Percentiles rank a stretch among this genome's conserved stretches.
Conservation (phyloP, 208 protist species). For the Acanthamoeba triangularis region DNA sequence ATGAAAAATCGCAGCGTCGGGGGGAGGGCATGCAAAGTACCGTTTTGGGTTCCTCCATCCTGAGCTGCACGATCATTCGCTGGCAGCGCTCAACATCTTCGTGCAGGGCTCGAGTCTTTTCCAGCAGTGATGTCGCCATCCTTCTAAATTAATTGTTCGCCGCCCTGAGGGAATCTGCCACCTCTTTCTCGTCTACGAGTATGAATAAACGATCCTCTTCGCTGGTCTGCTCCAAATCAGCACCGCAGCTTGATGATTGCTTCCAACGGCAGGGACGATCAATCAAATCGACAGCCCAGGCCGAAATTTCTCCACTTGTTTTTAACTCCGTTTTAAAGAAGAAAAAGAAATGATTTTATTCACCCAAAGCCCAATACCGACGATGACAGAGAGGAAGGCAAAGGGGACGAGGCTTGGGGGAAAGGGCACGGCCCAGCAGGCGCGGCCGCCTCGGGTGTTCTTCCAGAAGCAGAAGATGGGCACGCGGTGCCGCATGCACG, state of each 20-base stretch:
- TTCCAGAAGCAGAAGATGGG: slow-evolving; percentile 51
- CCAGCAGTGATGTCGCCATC: slow-evolving; percentile 13
- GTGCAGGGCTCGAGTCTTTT: slow-evolving; percentile 13
- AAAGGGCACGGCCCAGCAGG: neutral
- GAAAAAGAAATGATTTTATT: too few relatives aligned
- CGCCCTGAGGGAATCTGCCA: neutral
- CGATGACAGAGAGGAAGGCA: neutral
- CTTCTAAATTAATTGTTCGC: neutral
- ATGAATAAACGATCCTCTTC: too few relatives aligned
- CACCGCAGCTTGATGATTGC: too few relatives aligned
- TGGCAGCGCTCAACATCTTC: slow-evolving; percentile 21
- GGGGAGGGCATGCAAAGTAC: neutral
- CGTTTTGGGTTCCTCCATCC: slow-evolving; percentile 16
- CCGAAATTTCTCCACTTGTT: too few relatives aligned
- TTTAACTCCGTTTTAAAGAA: too few relatives aligned
- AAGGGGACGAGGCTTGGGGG: neutral
- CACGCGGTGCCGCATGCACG: slow-evolving; percentile 18
- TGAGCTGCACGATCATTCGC: neutral
- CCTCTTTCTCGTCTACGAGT: too few relatives aligned
- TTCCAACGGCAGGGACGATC: too few relatives aligned
- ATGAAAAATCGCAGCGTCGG: neutral
- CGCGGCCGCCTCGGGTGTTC: neutral
- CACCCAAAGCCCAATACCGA: neutral
- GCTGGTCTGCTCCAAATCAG: too few relatives aligned
- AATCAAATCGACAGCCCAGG: too few relatives aligned